A percentile compares a stretch with the other conserved stretches of the same genome.
Conservation (phyloP, 345 rosid species). For the Viola odorata region DNA sequence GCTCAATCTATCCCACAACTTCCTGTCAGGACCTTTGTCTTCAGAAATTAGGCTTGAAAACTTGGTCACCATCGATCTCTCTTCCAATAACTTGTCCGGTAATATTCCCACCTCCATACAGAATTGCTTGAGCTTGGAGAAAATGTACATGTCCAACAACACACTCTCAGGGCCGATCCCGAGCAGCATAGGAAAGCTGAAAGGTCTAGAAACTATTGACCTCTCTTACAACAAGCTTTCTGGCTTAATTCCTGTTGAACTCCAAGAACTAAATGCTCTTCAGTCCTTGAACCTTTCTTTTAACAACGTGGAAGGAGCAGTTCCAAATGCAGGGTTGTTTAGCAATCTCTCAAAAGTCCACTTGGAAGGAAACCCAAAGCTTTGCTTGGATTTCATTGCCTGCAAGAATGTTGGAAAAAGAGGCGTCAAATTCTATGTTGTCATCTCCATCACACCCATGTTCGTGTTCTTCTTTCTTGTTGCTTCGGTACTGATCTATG, state of each 20-base stretch:
- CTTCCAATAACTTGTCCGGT: slow-evolving; percentile 36
- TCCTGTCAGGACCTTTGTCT: slow-evolving; percentile 31
- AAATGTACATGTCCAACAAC: slow-evolving; percentile 35
- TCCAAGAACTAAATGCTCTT: slow-evolving; percentile 31
- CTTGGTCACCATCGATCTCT: slow-evolving; percentile 39
- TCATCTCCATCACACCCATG: slow-evolving; percentile 8
- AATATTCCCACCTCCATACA: slow-evolving; percentile 34
- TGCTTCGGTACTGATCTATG: slow-evolving; percentile 9
- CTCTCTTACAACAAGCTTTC: slow-evolving; percentile 43
- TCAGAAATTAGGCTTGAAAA: slow-evolving; percentile 32
- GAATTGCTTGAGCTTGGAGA: slow-evolving; percentile 44
- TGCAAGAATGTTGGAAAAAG: slow-evolving; percentile 10
- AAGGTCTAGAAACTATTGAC: slow-evolving; percentile 39
- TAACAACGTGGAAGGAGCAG: slow-evolving; percentile 39
- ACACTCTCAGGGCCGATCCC: slow-evolving; percentile 37
- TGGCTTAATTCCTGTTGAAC: slow-evolving; percentile 37
- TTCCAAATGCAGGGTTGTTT: slow-evolving; percentile 33
- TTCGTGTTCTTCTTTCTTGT: slow-evolving; percentile 12
- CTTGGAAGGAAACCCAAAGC: slow-evolving; percentile 22
- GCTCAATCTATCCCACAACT: slow-evolving; percentile 39
- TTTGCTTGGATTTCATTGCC: slow-evolving; percentile 21
- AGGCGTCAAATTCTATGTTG: slow-evolving; percentile 14
- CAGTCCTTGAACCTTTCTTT: slow-evolving; percentile 41
- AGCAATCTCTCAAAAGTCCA: slow-evolving; percentile 22
- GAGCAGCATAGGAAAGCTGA: slow-evolving; percentile 23